These are phyloP conservation scores for Thielaviopsis euricoi DNA, from an alignment of 2,329 filamentous ascomycete genomes.

Conservation along the genomic window DNA sequence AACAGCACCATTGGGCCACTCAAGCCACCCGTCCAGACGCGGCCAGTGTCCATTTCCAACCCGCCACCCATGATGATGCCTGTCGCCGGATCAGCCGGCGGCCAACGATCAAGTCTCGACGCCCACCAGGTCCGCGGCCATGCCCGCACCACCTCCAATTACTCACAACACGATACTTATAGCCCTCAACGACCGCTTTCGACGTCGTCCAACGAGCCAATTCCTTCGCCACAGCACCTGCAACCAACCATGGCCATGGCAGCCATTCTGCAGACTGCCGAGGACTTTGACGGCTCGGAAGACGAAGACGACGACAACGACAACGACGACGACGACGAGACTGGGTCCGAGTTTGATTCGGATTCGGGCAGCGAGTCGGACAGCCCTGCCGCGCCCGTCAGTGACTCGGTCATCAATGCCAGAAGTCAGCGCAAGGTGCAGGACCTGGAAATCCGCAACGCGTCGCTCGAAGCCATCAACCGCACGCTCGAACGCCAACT, in stretches of 20 bases:
- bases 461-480: conserved; percentile 88
- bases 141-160: conserved; percentile 4
- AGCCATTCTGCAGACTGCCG: conserved; percentile 38
- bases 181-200: conserved; percentile 16
- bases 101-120: conserved; percentile 6
- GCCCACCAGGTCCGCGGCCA: conserved; percentile 3
- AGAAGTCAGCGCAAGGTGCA: conserved; percentile 86
- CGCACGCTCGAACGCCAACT: conserved; percentile 80
- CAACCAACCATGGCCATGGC: conserved; percentile 31
- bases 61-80: conserved; percentile 9
- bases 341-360: conserved; percentile 5
- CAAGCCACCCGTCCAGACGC: conserved; percentile 5
- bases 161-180: conserved; percentile 3
- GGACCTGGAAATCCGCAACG: conserved; percentile 92
- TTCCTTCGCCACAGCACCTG: conserved; percentile 5
- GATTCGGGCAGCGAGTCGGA: conserved; percentile 8
- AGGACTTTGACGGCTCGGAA: conserved; percentile 25
- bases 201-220: conserved; percentile 3
- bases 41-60: conserved; percentile 9
- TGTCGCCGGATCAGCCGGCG: background rate
- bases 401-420: conserved; percentile 72
- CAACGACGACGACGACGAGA: background rate
- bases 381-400: conserved; percentile 17
- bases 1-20: conserved; percentile 1
- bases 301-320: conserved; percentile 3